Percentiles rank a stretch among this genome's conserved stretches.
phyloP scores from a whole-genome alignment of 2,329 filamentous ascomycete species.

The Lachnellula subtilissima region DNA sequence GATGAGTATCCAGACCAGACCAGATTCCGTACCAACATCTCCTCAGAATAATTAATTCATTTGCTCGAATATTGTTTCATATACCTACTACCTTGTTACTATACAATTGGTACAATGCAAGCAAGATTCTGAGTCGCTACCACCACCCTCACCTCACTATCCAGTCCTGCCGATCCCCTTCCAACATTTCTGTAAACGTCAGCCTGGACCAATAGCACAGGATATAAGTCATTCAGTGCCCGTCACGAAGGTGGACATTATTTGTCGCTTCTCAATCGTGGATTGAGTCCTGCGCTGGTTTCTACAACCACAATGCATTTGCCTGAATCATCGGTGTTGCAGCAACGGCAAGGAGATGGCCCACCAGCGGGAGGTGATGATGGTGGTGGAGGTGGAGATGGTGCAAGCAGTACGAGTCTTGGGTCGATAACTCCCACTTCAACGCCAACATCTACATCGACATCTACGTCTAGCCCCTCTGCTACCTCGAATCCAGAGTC shows the following conservation, averaged over 20 bases:
- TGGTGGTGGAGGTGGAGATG: background rate
- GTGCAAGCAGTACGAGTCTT: background rate
- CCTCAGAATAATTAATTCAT: too few species aligned
- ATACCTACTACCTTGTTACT: too few species aligned
- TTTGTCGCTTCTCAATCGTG: background rate
- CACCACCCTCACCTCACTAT: too few species aligned
- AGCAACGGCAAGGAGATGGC: background rate
- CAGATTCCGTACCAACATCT: too few species aligned
- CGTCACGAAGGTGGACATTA: background rate
- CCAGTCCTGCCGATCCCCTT: too few species aligned
- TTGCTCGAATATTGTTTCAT: too few species aligned
- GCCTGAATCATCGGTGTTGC: background rate
- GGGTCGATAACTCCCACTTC: background rate
- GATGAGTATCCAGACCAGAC: too few species aligned
- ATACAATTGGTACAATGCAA: too few species aligned
- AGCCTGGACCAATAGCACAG: too few species aligned
- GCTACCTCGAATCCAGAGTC: background rate
- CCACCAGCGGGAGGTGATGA: background rate
- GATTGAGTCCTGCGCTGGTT: constrained; percentile 6
- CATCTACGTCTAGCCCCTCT: constrained; percentile 2
- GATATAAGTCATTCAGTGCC: background rate
- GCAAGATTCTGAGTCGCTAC: too few species aligned
- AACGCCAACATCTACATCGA: background rate
- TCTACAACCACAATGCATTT: constrained; percentile 10
- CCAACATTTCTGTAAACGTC: too few species aligned